phyloP scores from a whole-genome alignment of 2,329 filamentous ascomycete genomes.

The Diplodia intermedia region DNA sequence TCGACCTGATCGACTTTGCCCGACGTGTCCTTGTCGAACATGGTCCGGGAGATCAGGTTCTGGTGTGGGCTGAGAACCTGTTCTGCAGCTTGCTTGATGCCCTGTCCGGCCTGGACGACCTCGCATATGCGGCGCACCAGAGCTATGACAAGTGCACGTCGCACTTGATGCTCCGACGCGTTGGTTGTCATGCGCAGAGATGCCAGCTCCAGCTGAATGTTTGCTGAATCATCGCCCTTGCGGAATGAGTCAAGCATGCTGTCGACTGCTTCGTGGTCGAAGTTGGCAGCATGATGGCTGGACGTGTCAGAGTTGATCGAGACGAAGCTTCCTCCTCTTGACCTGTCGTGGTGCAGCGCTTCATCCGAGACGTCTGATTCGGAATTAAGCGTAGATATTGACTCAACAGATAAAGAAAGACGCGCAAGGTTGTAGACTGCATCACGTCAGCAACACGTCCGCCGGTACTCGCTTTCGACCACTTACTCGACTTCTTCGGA shows the following conservation, averaged over 20 bases:
- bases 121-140: constrained; percentile 83
- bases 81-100: constrained; percentile 49
- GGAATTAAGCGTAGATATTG: constrained; percentile 70
- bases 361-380: constrained; percentile 50
- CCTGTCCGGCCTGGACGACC: constrained; percentile 61
- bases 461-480: background rate
- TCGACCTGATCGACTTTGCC: constrained; percentile 77
- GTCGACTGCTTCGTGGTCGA: constrained; percentile 85
- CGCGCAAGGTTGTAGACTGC: constrained; percentile 60
- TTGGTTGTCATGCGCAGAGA: constrained; percentile 90
- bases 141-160: constrained; percentile 81
- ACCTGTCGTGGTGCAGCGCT: constrained; percentile 62
- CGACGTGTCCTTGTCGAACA: constrained; percentile 62
- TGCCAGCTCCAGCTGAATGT: constrained; percentile 93
- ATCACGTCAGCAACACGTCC: background rate
- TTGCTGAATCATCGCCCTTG: constrained; percentile 73
- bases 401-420: constrained; percentile 57
- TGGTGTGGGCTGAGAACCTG: constrained; percentile 60
- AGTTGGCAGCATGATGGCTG: constrained; percentile 63
- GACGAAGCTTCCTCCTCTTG: constrained; percentile 73
- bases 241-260: constrained; percentile 87
- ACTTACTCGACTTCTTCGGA: constrained; percentile 45
- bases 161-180: constrained; percentile 86
- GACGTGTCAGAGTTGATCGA: constrained; percentile 69
- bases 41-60: constrained; percentile 64